Evolutionary conservation across 139 green algal species (phyloP).

Genomic region (Chlorella vulgaris): DNA sequence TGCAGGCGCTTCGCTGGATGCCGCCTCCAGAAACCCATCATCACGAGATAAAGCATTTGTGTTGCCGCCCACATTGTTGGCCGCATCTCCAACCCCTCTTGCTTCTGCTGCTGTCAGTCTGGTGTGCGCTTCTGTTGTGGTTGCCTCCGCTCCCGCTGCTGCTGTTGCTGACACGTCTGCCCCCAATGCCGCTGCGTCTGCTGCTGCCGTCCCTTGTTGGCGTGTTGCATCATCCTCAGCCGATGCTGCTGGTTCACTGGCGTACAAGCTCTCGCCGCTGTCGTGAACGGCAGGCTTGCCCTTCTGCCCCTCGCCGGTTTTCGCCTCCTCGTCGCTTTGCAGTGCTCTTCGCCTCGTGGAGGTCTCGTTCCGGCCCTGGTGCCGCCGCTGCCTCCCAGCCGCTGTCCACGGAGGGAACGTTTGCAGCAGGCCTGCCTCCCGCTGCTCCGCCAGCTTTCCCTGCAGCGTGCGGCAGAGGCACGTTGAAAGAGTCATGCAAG

Average conservation of each 20-base stretch:
- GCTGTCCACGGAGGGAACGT: slow-evolving; percentile 9
- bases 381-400: not conserved
- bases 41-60: not conserved
- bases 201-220: too few species aligned
- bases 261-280: not conserved
- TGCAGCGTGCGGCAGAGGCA: not conserved
- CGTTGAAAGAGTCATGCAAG: too few species aligned
- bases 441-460: slow-evolving; percentile 28
- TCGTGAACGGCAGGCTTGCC: not conserved
- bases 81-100: not conserved
- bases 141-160: not conserved
- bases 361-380: not conserved
- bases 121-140: not conserved
- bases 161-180: too few species aligned
- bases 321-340: not conserved
- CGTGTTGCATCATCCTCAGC: too few species aligned
- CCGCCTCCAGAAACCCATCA: too few species aligned
- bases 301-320: not conserved
- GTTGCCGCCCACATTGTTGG: not conserved
- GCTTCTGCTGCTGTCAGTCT: not conserved
- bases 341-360: not conserved
- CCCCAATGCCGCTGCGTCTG: too few species aligned
- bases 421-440: slow-evolving; percentile 14
- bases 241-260: not conserved
- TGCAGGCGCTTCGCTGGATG: too few species aligned